Base-by-base conservation (phyloP, 306 rosid species). In the Cajanus cajan region DNA sequence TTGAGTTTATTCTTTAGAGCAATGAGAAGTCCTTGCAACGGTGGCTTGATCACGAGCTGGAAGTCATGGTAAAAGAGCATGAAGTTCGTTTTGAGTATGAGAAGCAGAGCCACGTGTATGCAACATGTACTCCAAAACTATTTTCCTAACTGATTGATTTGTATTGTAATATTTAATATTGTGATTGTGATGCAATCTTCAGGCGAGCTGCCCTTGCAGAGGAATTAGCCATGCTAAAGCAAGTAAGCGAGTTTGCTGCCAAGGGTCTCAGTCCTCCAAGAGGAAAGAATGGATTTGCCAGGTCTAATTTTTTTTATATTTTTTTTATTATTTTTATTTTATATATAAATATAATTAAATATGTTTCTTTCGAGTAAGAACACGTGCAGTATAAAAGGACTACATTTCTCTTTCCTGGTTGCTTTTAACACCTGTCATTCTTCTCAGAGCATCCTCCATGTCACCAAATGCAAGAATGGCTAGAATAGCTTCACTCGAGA, bases 31-130 rank as follows among this genome's bases (percentile, higher is more conserved):
- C 96, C 86, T 81, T 92, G 73, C 98, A 92, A 83, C 91, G 96
- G 54, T 94, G 95, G 96, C 92, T 94, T 83, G 98, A 94, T 84
- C 94, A 94, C 8, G 98, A 94, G 87, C 88, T 94, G 64, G 98
- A 94, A 83, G 96, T 94, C 85, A 89, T 94, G 98, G 96, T 94
- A 87, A 89, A 94, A 80, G 97, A 92, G 86, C 96, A 94, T 71
- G 98, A 94, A 92, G 98, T 94, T 76, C 97, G 98, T 76, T 88
- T 81, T 83, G 98, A 94, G 84, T 94, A 94, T 85, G 98, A 94
- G 82, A 94, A 88, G 92, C 98, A 94, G 74, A 94, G 96, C 77
- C 93, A 94, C 89, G 95, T 94, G 98, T 94, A 94, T 48, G 98
- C 69, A 73, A 33, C 68, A 44, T 64, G 33, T 81, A 13, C 40